phyloP scores from a whole-genome alignment of 2,329 filamentous ascomycete species.

The Albophoma yamanashiensis region DNA sequence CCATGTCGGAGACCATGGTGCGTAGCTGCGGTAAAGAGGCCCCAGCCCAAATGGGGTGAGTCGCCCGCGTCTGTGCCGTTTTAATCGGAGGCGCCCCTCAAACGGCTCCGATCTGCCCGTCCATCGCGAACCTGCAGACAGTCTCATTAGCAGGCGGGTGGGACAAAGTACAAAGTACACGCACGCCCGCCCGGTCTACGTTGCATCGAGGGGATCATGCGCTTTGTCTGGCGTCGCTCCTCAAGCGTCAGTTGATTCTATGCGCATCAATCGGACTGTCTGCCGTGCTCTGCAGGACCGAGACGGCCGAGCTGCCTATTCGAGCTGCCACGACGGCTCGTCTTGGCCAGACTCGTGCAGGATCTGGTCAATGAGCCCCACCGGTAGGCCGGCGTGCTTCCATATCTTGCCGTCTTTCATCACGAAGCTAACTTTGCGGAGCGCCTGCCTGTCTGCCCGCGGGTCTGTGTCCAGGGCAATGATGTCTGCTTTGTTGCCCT shows the following conservation, averaged over 20 bases:
- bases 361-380: neutral
- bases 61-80: neutral
- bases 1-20: neutral
- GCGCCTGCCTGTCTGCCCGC: conserved; percentile 23
- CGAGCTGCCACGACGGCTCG: neutral
- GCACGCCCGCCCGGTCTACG: neutral
- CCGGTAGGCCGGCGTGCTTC: conserved; percentile 22
- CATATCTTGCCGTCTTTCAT: conserved; percentile 46
- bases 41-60: neutral
- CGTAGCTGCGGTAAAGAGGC: neutral
- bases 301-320: neutral
- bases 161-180: neutral
- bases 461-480: conserved; percentile 6
- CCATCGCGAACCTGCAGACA: neutral
- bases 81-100: neutral
- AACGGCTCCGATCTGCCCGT: neutral
- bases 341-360: neutral
- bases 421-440: conserved; percentile 40
- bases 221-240: neutral
- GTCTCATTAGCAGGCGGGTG: neutral
- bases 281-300: neutral
- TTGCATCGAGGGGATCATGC: neutral
- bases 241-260: neutral
- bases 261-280: neutral
- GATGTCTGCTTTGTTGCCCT: conserved; percentile 18